phyloP scores from a whole-genome alignment of 2,329 filamentous ascomycete species.

The Aspergillus tamarii region DNA sequence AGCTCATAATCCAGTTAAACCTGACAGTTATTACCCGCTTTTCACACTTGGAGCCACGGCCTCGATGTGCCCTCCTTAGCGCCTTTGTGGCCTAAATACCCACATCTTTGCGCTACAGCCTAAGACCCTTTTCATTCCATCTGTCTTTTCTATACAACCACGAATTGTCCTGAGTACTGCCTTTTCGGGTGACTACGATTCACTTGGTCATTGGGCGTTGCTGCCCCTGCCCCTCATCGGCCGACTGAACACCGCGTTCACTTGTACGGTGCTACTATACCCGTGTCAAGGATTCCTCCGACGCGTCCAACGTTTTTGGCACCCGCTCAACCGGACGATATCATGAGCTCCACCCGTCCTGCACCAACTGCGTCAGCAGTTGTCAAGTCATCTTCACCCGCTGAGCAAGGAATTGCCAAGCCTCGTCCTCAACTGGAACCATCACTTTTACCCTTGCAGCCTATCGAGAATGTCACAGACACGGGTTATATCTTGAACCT shows the following conservation, averaged over 20 bases:
- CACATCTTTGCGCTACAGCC: constrained; percentile 27
- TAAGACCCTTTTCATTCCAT: constrained; percentile 8
- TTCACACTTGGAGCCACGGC: constrained; percentile 5
- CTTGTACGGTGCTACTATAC: neutral
- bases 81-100: constrained; percentile 31
- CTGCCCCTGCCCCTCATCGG: neutral
- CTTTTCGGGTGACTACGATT: neutral
- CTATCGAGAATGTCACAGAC: constrained; percentile 47
- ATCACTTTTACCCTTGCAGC: constrained; percentile 54
- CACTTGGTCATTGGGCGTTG: neutral
- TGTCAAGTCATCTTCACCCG: constrained; percentile 56
- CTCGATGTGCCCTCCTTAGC: constrained; percentile 26
- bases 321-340: constrained; percentile 17
- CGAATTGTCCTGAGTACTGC: too few species aligned
- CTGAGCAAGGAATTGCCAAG: constrained; percentile 37
- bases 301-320: neutral
- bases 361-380: constrained; percentile 60
- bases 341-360: constrained; percentile 45
- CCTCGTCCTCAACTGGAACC: constrained; percentile 52
- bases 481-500: constrained; percentile 71
- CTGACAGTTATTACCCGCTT: neutral
- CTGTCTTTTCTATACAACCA: neutral
- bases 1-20: neutral
- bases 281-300: neutral
- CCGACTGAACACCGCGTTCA: neutral